phyloP scores from a whole-genome alignment of 208 protist genomes.

The Acanthamoeba sp. region DNA sequence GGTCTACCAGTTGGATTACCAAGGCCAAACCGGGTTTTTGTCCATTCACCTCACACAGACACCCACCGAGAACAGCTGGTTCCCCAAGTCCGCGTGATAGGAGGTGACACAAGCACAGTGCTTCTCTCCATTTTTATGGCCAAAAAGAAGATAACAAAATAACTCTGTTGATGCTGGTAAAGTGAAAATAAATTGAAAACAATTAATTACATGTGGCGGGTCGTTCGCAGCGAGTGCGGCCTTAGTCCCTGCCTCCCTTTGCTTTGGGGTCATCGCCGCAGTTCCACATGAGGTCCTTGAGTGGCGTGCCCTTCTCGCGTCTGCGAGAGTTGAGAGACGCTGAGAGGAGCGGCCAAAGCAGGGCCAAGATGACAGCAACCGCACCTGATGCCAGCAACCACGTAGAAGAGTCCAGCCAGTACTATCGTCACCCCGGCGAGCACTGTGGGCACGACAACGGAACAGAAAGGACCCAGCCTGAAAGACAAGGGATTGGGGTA shows the following conservation, averaged over 20 bases:
- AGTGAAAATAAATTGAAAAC: background rate
- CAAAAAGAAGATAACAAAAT: too few relatives aligned
- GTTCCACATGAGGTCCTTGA: constrained; percentile 38
- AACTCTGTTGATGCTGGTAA: too few relatives aligned
- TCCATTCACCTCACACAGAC: too few relatives aligned
- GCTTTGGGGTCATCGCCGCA: constrained; percentile 26
- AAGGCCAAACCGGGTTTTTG: too few relatives aligned
- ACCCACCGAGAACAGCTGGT: too few relatives aligned
- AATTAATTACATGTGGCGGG: background rate
- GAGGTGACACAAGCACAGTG: too few relatives aligned
- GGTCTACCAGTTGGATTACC: too few relatives aligned
- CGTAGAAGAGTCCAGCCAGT: constrained; percentile 40
- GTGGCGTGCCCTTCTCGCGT: constrained; percentile 20
- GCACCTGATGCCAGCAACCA: constrained; percentile 27
- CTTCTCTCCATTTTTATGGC: too few relatives aligned
- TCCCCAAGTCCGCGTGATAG: too few relatives aligned
- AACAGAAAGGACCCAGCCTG: constrained; percentile 50
- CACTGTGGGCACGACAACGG: background rate
- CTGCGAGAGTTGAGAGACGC: background rate
- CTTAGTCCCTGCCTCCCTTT: background rate
- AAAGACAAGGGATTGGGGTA: too few relatives aligned
- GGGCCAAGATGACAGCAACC: background rate
- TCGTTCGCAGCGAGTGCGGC: background rate
- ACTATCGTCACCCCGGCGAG: constrained; percentile 32
- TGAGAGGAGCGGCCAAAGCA: too few relatives aligned